Conservation (phyloP, 2,329 filamentous ascomycete genomes). For the Dactylellina haptotyla region DNA sequence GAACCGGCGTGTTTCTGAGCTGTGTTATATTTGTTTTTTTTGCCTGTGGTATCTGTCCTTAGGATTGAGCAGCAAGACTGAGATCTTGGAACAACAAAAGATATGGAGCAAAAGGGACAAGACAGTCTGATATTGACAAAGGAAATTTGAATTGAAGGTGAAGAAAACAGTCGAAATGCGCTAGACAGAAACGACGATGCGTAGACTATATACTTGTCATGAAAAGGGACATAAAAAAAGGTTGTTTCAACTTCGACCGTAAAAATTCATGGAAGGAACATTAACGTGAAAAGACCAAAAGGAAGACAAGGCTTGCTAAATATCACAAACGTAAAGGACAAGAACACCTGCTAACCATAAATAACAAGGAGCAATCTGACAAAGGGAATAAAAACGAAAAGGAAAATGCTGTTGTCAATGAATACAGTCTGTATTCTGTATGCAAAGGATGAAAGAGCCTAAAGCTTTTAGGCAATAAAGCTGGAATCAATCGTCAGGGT, state of each 20-base stretch:
- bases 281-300: constrained; percentile 34
- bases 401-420: constrained; percentile 28
- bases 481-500: constrained; percentile 28
- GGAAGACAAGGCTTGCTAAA: constrained; percentile 53
- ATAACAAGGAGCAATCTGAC: constrained; percentile 5
- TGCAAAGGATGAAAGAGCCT: constrained; percentile 13
- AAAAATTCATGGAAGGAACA: constrained; percentile 20
- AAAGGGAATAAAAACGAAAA: constrained; percentile 23
- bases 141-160: constrained; percentile 44
- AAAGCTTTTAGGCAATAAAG: constrained; percentile 2
- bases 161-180: constrained; percentile 13
- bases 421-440: constrained; percentile 55
- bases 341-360: constrained; percentile 47
- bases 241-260: constrained; percentile 34
- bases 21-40: constrained; percentile 46
- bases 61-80: constrained; percentile 39
- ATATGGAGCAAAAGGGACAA: constrained; percentile 21
- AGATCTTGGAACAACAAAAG: constrained; percentile 27
- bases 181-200: constrained; percentile 30
- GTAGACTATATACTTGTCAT: constrained; percentile 51
- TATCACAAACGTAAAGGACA: constrained; percentile 31
- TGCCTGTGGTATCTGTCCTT: constrained; percentile 40
- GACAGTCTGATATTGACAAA: constrained; percentile 47
- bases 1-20: constrained; percentile 51
- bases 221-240: constrained; percentile 21